Conservation (phyloP, 306 rosid species). For the Oxytropis ochrocephala region DNA sequence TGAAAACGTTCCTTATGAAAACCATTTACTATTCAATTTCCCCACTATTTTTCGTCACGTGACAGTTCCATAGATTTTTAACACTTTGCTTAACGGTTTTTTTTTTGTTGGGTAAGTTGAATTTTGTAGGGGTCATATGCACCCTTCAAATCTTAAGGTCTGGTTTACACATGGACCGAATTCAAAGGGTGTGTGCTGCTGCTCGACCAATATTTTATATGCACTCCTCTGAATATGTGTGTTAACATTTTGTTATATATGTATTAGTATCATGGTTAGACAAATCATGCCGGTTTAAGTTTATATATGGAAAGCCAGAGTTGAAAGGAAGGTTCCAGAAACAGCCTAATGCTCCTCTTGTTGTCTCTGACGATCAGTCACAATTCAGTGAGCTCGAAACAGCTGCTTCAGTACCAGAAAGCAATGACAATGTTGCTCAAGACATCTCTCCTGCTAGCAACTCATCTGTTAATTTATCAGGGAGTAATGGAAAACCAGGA, state of each 20-base stretch:
- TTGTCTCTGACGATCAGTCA: constrained; percentile 66
- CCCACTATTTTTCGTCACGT: not conserved
- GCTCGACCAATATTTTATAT: not conserved
- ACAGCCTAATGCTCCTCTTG: constrained; percentile 40
- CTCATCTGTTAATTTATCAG: constrained; percentile 36
- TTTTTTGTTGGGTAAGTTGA: not conserved
- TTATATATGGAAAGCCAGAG: constrained; percentile 34
- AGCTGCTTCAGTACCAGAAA: constrained; percentile 43
- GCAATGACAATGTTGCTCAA: constrained; percentile 15
- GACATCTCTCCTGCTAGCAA: constrained; percentile 35
- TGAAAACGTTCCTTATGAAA: not conserved
- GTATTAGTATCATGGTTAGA: constrained; percentile 28
- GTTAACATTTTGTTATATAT: constrained; percentile 21
- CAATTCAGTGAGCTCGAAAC: constrained; percentile 35
- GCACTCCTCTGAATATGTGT: constrained; percentile 14
- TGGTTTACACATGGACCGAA: not conserved
- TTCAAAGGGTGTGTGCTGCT: not conserved
- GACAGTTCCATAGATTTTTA: constrained; percentile 6
- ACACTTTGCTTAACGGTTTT: constrained; percentile 5
- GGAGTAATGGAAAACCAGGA: constrained; percentile 78
- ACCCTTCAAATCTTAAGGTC: not conserved
- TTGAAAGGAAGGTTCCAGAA: constrained; percentile 38
- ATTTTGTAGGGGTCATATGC: constrained; percentile 3
- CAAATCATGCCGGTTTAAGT: constrained; percentile 40
- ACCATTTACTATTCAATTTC: not conserved